Percentiles rank a stretch among this genome's conserved stretches.
Conservation (phyloP, 148 eudicot species). For the Rhododendron kiyosumense region DNA sequence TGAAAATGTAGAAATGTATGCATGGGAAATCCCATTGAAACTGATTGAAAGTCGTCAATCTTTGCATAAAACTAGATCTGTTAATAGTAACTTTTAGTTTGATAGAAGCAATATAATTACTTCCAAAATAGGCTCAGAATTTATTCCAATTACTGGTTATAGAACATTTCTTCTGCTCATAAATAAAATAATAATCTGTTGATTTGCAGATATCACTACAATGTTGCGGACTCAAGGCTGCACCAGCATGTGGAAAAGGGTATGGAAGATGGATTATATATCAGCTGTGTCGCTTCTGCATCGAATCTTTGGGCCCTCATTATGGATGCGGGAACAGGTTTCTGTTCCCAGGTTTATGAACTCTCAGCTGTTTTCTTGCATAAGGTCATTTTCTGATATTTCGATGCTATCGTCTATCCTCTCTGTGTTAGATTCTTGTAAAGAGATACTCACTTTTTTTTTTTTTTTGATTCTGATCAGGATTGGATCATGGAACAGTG, state of each 20-base stretch:
- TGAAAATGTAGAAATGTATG: background rate
- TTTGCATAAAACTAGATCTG: background rate
- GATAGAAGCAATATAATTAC: background rate
- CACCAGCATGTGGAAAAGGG: constrained; percentile 86
- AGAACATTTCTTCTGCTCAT: background rate
- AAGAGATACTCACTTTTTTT: constrained; percentile 5
- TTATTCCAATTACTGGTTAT: background rate
- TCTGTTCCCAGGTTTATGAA: constrained; percentile 76
- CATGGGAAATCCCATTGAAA: background rate
- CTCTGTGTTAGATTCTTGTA: background rate
- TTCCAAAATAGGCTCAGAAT: background rate
- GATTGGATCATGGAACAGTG: constrained; percentile 78
- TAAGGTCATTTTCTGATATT: constrained; percentile 39
- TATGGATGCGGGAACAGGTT: constrained; percentile 93
- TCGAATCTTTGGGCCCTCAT: constrained; percentile 83
- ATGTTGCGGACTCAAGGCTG: constrained; percentile 81
- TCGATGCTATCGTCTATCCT: background rate
- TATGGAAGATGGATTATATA: constrained; percentile 69
- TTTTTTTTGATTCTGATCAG: constrained; percentile 21
- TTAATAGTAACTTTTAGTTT: background rate
- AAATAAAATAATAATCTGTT: background rate
- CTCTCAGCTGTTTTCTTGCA: constrained; percentile 73
- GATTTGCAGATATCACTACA: constrained; percentile 73
- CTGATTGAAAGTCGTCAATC: background rate
- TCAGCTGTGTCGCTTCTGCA: constrained; percentile 84